Conservation (phyloP, 352 stramenopile genomes). For the Peronospora destructor region DNA sequence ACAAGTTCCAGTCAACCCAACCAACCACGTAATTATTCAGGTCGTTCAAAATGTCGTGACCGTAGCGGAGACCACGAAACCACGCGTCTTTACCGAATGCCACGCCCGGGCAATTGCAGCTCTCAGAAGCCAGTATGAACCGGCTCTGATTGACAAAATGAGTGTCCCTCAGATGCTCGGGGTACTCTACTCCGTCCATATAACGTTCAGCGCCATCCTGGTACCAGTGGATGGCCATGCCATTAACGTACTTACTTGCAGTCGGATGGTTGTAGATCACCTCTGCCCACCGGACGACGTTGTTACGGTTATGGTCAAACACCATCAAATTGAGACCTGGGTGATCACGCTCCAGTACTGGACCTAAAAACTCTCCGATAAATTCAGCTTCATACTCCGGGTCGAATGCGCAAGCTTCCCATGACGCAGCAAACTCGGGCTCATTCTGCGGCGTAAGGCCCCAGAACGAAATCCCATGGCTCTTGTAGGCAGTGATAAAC, state of each 20-base stretch:
- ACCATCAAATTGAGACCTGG: conserved; percentile 87
- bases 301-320: conserved; percentile 88
- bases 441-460: conserved; percentile 89
- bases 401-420: conserved; percentile 65
- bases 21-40: conserved; percentile 83
- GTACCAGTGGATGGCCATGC: conserved; percentile 86
- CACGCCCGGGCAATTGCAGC: conserved; percentile 70
- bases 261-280: conserved; percentile 62
- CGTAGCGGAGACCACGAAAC: conserved; percentile 83
- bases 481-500: conserved; percentile 88
- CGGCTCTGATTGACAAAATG: conserved; percentile 56
- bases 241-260: conserved; percentile 74
- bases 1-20: conserved; percentile 91
- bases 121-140: conserved; percentile 74
- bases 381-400: conserved; percentile 63
- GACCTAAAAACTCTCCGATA: conserved; percentile 79
- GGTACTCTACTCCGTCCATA: conserved; percentile 73
- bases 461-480: conserved; percentile 79
- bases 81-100: conserved; percentile 53
- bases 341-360: conserved; percentile 75
- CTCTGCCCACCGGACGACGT: conserved; percentile 59
- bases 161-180: conserved; percentile 77
- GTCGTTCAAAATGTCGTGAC: conserved; percentile 87
- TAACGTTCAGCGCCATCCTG: conserved; percentile 30
- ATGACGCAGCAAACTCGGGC: conserved; percentile 64